These are phyloP conservation scores for Selaginella moellendorffii DNA, from an alignment of 75 land plant genomes.

Conservation along the genomic window DNA sequence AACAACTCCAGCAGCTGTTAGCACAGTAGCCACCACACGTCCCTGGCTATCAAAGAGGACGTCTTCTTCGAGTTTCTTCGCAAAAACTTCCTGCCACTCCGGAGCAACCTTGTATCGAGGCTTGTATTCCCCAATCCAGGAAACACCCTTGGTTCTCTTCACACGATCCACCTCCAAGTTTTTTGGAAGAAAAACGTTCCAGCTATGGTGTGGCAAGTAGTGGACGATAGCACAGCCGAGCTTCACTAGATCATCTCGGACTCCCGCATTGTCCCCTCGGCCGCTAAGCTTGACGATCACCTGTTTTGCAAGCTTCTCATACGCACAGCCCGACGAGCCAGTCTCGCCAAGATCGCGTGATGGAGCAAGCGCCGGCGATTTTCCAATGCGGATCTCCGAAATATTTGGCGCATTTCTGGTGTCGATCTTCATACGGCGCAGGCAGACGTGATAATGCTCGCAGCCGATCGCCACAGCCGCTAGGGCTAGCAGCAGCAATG, in stretches of 20 bases:
- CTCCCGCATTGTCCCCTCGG: not conserved
- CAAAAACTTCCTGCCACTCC: not conserved
- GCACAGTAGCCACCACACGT: not conserved
- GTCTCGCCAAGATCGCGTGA: too few species aligned
- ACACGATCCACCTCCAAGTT: not conserved
- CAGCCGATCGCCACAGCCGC: too few species aligned
- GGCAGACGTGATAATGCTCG: too few species aligned
- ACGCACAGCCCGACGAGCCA: too few species aligned
- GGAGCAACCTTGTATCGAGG: not conserved
- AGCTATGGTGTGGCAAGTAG: not conserved
- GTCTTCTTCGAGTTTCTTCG: not conserved
- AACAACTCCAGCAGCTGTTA: constrained; percentile 1
- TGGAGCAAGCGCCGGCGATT: too few species aligned
- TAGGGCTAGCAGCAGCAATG: too few species aligned
- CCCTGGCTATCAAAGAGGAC: not conserved
- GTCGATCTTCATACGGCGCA: too few species aligned
- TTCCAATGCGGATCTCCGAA: too few species aligned
- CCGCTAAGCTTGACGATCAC: not conserved
- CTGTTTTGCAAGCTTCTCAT: not conserved
- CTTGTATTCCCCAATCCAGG: constrained; percentile 3
- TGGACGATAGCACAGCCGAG: not conserved
- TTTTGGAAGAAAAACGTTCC: not conserved
- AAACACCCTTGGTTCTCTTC: not conserved
- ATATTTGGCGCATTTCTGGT: too few species aligned
- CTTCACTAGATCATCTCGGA: not conserved